Percentiles rank a stretch among this genome's conserved stretches.
These are phyloP conservation scores for Cryptosporidium felis DNA, from an alignment of 169 alveolate genomes.

Conservation along the genomic window DNA sequence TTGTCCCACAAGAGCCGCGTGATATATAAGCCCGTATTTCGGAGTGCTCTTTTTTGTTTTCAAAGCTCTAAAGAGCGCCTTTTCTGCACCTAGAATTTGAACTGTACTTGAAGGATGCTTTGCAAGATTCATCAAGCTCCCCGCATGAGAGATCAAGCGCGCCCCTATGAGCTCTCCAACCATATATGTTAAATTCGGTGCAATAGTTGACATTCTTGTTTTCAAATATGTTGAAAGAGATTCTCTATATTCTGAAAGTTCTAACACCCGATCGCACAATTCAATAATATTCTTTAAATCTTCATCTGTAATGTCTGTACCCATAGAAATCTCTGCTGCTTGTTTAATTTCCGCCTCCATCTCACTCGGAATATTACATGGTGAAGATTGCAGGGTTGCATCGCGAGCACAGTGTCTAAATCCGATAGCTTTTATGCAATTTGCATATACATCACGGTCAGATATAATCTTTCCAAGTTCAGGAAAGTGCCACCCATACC, in stretches of 20 bases:
- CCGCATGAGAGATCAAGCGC: constrained; percentile 98
- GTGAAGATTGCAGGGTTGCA: constrained; percentile 77
- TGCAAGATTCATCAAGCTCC: constrained; percentile 96
- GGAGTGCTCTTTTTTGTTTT: constrained; percentile 98
- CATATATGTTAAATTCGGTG: constrained; percentile 98
- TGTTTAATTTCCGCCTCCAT: constrained; percentile 94
- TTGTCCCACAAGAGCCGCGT: constrained; percentile 98
- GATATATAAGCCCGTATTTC: constrained; percentile 99
- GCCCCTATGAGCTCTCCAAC: constrained; percentile 99
- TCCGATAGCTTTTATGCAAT: constrained; percentile 89
- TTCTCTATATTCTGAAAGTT: constrained; percentile 93
- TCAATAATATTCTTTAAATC: constrained; percentile 93
- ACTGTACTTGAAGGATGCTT: constrained; percentile 99
- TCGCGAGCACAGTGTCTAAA: constrained; percentile 82
- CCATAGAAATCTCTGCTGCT: constrained; percentile 99
- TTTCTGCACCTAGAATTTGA: constrained; percentile 97
- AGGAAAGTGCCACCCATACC: constrained; percentile 99
- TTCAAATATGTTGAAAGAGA: constrained; percentile 93
- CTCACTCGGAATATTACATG: constrained; percentile 90
- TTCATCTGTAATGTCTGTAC: constrained; percentile 96
- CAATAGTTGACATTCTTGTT: constrained; percentile 97
- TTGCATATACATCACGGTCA: constrained; percentile 92
- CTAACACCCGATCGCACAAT: constrained; percentile 94
- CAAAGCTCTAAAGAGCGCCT: constrained; percentile 99
- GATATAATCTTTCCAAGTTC: constrained; percentile 95